A percentile compares a stretch with the other conserved stretches of the same genome.
These are phyloP conservation scores for Barbarea vulgaris DNA, from an alignment of 345 rosid genomes.

Conservation along the genomic window DNA sequence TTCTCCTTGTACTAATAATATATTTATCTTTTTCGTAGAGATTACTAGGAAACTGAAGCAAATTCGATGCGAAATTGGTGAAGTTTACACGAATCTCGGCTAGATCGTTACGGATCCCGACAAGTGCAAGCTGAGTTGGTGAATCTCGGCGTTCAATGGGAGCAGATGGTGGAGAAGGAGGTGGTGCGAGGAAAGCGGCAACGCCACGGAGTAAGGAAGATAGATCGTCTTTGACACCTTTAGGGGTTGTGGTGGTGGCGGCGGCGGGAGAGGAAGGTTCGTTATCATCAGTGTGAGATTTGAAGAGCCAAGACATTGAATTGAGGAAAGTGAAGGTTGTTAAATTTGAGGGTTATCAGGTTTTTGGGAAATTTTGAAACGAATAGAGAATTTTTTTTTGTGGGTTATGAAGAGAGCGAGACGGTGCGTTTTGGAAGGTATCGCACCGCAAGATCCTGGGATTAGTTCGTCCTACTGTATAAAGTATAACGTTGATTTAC, in stretches of 20 bases:
- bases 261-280: constrained; percentile 19
- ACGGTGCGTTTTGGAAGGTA: constrained; percentile 6
- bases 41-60: constrained; percentile 46
- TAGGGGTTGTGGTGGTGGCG: not conserved
- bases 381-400: not conserved
- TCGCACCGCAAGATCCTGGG: not conserved
- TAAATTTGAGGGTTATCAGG: not conserved
- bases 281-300: constrained; percentile 44
- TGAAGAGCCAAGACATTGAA: constrained; percentile 68
- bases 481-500: too few relatives aligned
- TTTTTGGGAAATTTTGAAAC: not conserved
- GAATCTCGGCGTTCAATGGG: constrained; percentile 23
- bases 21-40: constrained; percentile 26
- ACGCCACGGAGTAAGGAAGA: constrained; percentile 56
- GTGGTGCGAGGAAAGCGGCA: constrained; percentile 65
- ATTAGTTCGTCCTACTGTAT: too few relatives aligned
- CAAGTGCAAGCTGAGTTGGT: constrained; percentile 40
- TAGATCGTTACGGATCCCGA: constrained; percentile 69
- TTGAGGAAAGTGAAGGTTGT: not conserved
- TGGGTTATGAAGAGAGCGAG: not conserved
- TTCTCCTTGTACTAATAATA: not conserved
- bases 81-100: constrained; percentile 73
- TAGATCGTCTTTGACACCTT: constrained; percentile 46
- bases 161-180: constrained; percentile 36
- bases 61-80: constrained; percentile 58